Percentiles rank a stretch among this genome's conserved stretches.
phyloP scores from a whole-genome alignment of 139 green algal species.

The Coccomyxa sp. region DNA sequence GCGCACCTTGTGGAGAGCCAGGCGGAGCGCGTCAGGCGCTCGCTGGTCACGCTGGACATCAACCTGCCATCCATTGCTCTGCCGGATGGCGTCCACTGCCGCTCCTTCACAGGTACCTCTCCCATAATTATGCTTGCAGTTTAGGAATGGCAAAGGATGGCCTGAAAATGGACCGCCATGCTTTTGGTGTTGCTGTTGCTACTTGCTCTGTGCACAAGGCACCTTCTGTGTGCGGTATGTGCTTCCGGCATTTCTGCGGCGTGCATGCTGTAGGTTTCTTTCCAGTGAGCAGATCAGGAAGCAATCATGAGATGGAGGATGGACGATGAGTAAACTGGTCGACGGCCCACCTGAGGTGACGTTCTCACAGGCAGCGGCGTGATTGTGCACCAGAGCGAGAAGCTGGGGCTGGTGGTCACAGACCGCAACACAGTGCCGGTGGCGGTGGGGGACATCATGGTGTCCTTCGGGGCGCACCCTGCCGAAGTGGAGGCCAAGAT shows the following conservation, averaged over 20 bases:
- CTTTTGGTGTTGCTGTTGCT: too few relatives aligned
- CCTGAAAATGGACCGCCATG: too few relatives aligned
- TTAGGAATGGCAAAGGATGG: too few relatives aligned
- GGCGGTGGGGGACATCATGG: constrained; percentile 66
- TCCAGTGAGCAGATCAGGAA: too few relatives aligned
- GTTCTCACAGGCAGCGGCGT: constrained; percentile 54
- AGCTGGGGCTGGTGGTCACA: constrained; percentile 66
- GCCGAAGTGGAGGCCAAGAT: constrained; percentile 65
- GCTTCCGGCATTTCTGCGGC: too few relatives aligned
- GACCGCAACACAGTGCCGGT: constrained; percentile 89
- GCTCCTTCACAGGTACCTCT: constrained; percentile 23
- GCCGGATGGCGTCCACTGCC: constrained; percentile 81
- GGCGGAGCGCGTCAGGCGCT: constrained; percentile 30
- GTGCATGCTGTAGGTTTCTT: too few relatives aligned
- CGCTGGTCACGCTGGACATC: constrained; percentile 63
- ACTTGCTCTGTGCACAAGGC: too few relatives aligned
- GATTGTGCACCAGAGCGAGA: constrained; percentile 50
- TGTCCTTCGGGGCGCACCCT: constrained; percentile 84
- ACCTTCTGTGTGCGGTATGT: too few relatives aligned
- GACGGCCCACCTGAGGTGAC: too few relatives aligned
- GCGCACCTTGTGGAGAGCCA: constrained; percentile 4
- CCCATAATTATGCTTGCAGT: too few relatives aligned
- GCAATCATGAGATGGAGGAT: too few relatives aligned
- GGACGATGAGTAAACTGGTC: too few relatives aligned
- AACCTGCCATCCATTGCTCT: constrained; percentile 83